A percentile compares a stretch with the other conserved stretches of the same genome.
Conservation (phyloP, 75 land plant species). For the Pseudotsuga menziesii region DNA sequence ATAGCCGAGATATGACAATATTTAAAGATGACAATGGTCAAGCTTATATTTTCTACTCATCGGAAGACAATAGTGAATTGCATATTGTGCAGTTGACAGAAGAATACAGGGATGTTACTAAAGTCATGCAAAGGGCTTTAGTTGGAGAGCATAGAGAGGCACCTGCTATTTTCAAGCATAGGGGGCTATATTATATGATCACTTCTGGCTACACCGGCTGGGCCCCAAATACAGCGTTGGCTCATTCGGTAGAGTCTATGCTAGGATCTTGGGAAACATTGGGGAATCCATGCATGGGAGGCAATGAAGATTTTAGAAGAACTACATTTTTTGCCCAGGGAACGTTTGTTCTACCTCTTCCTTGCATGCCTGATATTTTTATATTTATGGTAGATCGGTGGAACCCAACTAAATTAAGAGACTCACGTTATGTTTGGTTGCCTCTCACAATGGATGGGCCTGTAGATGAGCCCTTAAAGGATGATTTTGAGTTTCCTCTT, state of each 20-base stretch:
- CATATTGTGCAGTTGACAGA: conserved; percentile 78
- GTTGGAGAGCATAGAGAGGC: conserved; percentile 90
- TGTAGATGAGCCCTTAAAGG: conserved; percentile 69
- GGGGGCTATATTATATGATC: conserved; percentile 89
- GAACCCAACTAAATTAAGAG: conserved; percentile 83
- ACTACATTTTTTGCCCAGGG: conserved; percentile 93
- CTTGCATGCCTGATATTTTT: conserved; percentile 61
- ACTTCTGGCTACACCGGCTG: conserved; percentile 99
- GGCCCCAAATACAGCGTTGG: conserved; percentile 91
- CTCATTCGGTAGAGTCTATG: conserved; percentile 93
- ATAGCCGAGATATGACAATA: conserved; percentile 95
- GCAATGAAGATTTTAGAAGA: conserved; percentile 53
- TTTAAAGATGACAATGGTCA: conserved; percentile 89
- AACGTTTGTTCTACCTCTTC: conserved; percentile 86
- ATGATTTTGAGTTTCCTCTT: conserved; percentile 83
- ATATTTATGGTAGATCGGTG: conserved; percentile 98
- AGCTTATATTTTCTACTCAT: conserved; percentile 91
- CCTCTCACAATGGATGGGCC: conserved; percentile 78
- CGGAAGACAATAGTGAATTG: conserved; percentile 85
- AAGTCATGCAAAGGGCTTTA: conserved; percentile 49
- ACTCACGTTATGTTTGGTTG: conserved; percentile 96
- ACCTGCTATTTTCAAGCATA: conserved; percentile 87
- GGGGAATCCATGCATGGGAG: conserved; percentile 94
- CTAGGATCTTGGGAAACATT: conserved; percentile 97
- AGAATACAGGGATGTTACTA: conserved; percentile 69